These are phyloP conservation scores for Hanseniaspora lindneri DNA, from an alignment of 805 yeast genomes.

Conservation along the genomic window DNA sequence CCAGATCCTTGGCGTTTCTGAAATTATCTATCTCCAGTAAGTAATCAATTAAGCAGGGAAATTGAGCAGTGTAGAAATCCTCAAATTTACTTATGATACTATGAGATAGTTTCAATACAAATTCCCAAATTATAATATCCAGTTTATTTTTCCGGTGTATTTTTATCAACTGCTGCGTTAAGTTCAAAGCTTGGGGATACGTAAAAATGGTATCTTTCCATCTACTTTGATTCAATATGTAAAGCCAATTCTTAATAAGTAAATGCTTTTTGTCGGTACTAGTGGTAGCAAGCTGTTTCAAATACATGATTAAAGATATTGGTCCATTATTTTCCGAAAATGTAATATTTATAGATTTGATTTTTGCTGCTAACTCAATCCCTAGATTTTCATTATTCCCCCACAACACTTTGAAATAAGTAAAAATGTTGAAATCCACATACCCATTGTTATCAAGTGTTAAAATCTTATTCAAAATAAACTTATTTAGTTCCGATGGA, in stretches of 20 bases:
- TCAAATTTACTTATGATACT: constrained; percentile 1
- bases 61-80: constrained; percentile 1
- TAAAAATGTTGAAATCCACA: constrained; percentile 4
- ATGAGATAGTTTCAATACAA: background rate
- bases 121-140: constrained; percentile 6
- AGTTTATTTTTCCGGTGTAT: background rate
- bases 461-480: constrained; percentile 7
- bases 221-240: constrained; percentile 3
- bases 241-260: constrained; percentile 9
- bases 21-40: constrained; percentile 1
- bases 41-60: background rate
- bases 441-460: background rate
- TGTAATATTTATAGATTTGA: background rate
- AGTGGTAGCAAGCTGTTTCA: background rate
- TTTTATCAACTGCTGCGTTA: background rate
- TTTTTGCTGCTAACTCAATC: constrained; percentile 5
- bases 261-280: background rate
- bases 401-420: constrained; percentile 4
- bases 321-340: background rate
- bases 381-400: constrained; percentile 11
- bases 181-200: background rate
- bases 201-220: background rate
- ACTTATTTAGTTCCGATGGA: background rate
- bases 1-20: constrained; percentile 1
- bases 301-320: background rate